A percentile compares a stretch with the other conserved stretches of the same genome.
Evolutionary conservation across 1,139 yeast species (phyloP).

Genomic region (Suhomyces chickasaworum): DNA sequence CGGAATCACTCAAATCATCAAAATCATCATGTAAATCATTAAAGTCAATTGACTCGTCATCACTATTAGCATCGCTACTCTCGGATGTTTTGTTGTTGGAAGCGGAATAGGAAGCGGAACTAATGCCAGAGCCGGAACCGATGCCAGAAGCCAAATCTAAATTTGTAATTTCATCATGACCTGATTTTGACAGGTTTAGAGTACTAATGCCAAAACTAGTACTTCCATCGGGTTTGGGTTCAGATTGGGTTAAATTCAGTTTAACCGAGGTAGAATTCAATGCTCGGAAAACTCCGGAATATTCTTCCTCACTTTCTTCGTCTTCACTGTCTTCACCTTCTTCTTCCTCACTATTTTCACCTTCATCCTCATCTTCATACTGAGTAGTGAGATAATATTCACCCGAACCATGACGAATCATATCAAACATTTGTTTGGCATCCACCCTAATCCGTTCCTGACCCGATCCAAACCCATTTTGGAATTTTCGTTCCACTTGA

Average conservation of each 20-base stretch:
- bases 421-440: constrained; percentile 47
- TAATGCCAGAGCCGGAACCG: no score
- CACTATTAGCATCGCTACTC: neutral
- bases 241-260: neutral
- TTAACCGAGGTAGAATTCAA: neutral
- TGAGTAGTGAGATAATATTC: constrained; percentile 67
- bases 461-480: constrained; percentile 71
- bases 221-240: neutral
- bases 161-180: neutral
- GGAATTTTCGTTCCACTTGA: constrained; percentile 56
- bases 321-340: constrained; percentile 3
- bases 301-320: constrained; percentile 8
- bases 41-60: constrained; percentile 40
- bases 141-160: no score
- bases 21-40: constrained; percentile 54
- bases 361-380: constrained; percentile 36
- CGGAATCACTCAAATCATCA: constrained; percentile 19
- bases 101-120: constrained; percentile 6
- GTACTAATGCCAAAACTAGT: neutral
- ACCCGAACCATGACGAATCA: constrained; percentile 41
- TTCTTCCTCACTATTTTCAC: constrained; percentile 22
- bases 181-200: neutral
- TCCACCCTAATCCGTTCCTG: constrained; percentile 50
- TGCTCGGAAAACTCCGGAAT: neutral
- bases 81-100: constrained; percentile 5